Percentiles rank a stretch among this genome's conserved stretches.
Evolutionary conservation across 2,329 filamentous ascomycete species (phyloP).

Genomic region (Neofusicoccum sp.): DNA sequence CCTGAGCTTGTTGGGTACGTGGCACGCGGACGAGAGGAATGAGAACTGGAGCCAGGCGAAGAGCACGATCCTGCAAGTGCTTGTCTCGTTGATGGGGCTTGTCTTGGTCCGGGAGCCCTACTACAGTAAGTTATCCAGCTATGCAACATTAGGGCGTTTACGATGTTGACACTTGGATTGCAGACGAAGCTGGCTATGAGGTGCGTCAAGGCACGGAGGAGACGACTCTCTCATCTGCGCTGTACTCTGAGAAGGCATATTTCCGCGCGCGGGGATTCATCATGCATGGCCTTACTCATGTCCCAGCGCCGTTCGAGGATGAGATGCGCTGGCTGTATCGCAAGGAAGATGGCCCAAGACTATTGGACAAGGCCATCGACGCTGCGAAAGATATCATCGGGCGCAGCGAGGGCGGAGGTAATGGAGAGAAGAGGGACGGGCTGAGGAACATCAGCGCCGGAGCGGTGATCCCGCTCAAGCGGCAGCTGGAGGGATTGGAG

Average conservation of each 20-base stretch:
- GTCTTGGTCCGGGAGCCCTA: slow-evolving; percentile 61
- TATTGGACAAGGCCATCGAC: slow-evolving; percentile 46
- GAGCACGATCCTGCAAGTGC: slow-evolving; percentile 56
- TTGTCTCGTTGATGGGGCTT: slow-evolving; percentile 57
- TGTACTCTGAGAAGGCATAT: slow-evolving; percentile 56
- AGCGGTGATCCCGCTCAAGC: slow-evolving; percentile 43
- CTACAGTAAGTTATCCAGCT: slow-evolving; percentile 47
- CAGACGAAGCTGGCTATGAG: slow-evolving; percentile 62
- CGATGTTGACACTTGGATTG: not conserved
- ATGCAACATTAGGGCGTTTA: not conserved
- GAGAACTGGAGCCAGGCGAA: slow-evolving; percentile 55
- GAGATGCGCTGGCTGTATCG: slow-evolving; percentile 56
- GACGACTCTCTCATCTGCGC: slow-evolving; percentile 44
- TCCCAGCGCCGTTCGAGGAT: slow-evolving; percentile 48
- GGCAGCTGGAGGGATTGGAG: slow-evolving; percentile 41
- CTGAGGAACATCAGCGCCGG: slow-evolving; percentile 49
- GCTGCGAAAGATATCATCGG: slow-evolving; percentile 43
- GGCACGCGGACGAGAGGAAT: slow-evolving; percentile 52
- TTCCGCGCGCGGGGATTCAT: slow-evolving; percentile 54
- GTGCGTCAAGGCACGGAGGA: slow-evolving; percentile 48
- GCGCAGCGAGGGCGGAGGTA: slow-evolving; percentile 29
- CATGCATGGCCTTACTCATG: slow-evolving; percentile 43
- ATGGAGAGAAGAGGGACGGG: slow-evolving; percentile 41
- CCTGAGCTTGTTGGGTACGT: slow-evolving; percentile 58
- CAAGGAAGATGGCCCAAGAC: slow-evolving; percentile 31